Percentiles rank a stretch among this genome's conserved stretches.
Conservation (phyloP, 805 yeast species). For the Saccharomycopsis sp. region DNA sequence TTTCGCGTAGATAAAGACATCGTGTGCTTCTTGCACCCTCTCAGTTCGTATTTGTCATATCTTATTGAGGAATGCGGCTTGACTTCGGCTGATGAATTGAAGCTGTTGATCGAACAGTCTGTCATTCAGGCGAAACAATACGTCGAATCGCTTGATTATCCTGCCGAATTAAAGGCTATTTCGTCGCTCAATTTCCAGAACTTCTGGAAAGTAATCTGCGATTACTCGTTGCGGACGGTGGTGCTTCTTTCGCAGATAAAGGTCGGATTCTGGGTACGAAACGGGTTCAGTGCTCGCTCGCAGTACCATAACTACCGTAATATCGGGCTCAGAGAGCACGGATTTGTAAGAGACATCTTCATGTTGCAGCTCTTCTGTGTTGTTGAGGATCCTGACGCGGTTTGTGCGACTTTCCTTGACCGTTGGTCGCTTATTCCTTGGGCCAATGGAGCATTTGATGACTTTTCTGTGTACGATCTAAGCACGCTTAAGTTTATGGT, state of each 20-base stretch:
- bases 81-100: constrained; percentile 22
- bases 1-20: constrained; percentile 40
- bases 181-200: constrained; percentile 1
- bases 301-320: constrained; percentile 77
- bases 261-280: constrained; percentile 90
- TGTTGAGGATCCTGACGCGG: constrained; percentile 45
- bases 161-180: background rate
- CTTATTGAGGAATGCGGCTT: constrained; percentile 46
- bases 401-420: constrained; percentile 49
- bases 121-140: background rate
- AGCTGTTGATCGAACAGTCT: constrained; percentile 11
- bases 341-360: constrained; percentile 72
- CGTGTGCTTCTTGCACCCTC: constrained; percentile 73
- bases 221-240: constrained; percentile 69
- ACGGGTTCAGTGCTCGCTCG: constrained; percentile 73
- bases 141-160: background rate
- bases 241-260: constrained; percentile 79
- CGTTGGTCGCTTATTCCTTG: constrained; percentile 65
- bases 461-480: constrained; percentile 35
- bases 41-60: constrained; percentile 70
- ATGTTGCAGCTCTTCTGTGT: constrained; percentile 58
- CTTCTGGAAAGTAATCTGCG: constrained; percentile 13
- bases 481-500: constrained; percentile 49
- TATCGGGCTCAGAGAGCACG: constrained; percentile 74
- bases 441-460: constrained; percentile 38